These are phyloP conservation scores for Plasmodium knowlesi DNA, from an alignment of 169 alveolate genomes.

Conservation along the genomic window DNA sequence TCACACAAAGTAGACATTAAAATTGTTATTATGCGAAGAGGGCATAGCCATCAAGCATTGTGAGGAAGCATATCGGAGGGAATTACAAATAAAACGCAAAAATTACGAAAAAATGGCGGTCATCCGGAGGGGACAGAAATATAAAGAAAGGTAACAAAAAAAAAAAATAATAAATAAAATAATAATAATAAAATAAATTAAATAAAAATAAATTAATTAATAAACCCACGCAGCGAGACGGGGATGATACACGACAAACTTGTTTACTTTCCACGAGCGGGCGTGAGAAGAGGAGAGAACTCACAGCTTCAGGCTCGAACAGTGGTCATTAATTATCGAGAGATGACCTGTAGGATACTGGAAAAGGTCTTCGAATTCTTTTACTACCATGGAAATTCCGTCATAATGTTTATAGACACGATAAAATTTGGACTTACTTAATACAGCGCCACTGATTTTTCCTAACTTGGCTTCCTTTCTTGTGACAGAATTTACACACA, in stretches of 20 bases:
- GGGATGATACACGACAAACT: background rate
- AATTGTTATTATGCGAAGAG: background rate
- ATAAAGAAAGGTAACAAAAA: background rate
- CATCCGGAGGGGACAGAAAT: background rate
- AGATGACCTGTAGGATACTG: background rate
- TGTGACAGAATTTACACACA: conserved; percentile 18
- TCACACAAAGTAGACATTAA: background rate
- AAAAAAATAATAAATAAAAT: too few relatives aligned
- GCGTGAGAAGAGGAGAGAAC: background rate
- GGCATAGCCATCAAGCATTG: background rate
- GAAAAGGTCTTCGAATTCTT: conserved; percentile 22
- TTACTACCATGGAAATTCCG: background rate
- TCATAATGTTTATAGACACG: conserved; percentile 1
- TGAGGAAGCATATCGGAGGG: background rate
- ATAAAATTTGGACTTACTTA: conserved; percentile 22
- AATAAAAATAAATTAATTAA: background rate
- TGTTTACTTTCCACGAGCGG: background rate
- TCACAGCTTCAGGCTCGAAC: conserved; percentile 18
- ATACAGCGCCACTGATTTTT: background rate
- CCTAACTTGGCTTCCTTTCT: background rate
- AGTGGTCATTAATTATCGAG: conserved; percentile 60
- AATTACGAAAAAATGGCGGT: background rate
- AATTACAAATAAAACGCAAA: background rate
- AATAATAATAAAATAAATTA: too few relatives aligned
- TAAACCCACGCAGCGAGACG: background rate